Evolutionary conservation across 2,329 filamentous ascomycete species (phyloP).

Genomic region (Reticulascus tulasneorum): DNA sequence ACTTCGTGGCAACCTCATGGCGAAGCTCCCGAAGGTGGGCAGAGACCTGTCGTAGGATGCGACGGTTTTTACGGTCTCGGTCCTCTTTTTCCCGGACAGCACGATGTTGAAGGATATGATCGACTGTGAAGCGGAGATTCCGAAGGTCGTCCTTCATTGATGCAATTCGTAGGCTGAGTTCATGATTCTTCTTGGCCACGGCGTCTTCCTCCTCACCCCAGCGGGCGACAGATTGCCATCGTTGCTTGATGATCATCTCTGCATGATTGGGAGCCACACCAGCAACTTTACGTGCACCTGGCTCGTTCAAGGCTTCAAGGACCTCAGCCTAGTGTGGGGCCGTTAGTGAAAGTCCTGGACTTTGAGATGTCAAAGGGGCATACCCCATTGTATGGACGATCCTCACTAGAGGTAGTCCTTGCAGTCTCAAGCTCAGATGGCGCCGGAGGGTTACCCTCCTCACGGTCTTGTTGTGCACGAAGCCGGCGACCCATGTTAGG

Average conservation of each 20-base stretch:
- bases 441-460: conserved; percentile 2
- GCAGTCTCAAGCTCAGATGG: conserved; percentile 6
- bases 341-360: too few species aligned
- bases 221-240: conserved; percentile 13
- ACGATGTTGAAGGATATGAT: conserved; percentile 14
- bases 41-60: conserved; percentile 22
- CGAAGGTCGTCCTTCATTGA: conserved; percentile 6
- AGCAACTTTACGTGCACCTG: conserved; percentile 16
- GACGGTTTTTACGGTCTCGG: conserved; percentile 14
- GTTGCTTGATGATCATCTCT: conserved; percentile 14
- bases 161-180: conserved; percentile 4
- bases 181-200: conserved; percentile 5
- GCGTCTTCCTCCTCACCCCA: conserved; percentile 6
- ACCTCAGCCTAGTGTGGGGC: conserved; percentile 15
- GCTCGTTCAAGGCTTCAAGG: conserved; percentile 15
- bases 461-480: conserved; percentile 8
- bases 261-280: conserved; percentile 15
- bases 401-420: conserved; percentile 3
- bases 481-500: conserved; percentile 8
- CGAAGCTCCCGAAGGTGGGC: conserved; percentile 19
- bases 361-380: too few species aligned
- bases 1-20: conserved; percentile 12
- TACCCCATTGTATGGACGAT: too few species aligned
- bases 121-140: conserved; percentile 9
- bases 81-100: conserved; percentile 8